Conservation (phyloP, 179 eudicot genomes). For the Silene coronaria region DNA sequence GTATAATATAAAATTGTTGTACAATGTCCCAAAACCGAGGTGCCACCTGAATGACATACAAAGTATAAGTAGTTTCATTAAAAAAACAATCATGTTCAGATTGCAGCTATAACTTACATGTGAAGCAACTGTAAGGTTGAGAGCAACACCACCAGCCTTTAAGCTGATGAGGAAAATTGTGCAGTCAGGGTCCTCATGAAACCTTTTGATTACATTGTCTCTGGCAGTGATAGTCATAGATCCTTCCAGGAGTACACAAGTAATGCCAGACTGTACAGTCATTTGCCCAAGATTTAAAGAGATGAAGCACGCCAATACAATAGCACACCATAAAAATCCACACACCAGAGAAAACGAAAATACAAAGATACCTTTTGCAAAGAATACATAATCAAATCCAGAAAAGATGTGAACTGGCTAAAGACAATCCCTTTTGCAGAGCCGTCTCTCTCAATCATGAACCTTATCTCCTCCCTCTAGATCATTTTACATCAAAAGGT, state of each 20-base stretch:
- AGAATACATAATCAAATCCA: slow-evolving; percentile 81
- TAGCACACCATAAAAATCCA: not conserved
- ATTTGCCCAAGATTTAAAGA: slow-evolving; percentile 6
- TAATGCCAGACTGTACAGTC: slow-evolving; percentile 67
- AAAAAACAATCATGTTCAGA: no score
- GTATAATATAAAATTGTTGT: no score
- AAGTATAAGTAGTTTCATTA: not conserved
- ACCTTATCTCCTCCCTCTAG: slow-evolving; percentile 88
- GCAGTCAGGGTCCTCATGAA: slow-evolving; percentile 73
- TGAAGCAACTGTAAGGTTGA: slow-evolving; percentile 95
- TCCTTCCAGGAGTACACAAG: slow-evolving; percentile 73
- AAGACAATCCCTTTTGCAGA: slow-evolving; percentile 96
- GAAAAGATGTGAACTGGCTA: slow-evolving; percentile 91
- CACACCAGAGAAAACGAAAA: not conserved
- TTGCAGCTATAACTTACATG: slow-evolving; percentile 48
- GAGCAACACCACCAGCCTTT: slow-evolving; percentile 97
- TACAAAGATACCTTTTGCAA: slow-evolving; percentile 50
- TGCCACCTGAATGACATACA: not conserved
- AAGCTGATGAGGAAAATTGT: slow-evolving; percentile 82
- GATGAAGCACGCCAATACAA: not conserved
- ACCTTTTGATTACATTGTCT: slow-evolving; percentile 73
- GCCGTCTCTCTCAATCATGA: slow-evolving; percentile 89
- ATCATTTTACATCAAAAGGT: slow-evolving; percentile 24
- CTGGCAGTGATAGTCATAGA: slow-evolving; percentile 77
- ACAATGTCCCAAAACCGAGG: no score